These are phyloP conservation scores for Leptographium galeiforme DNA, from an alignment of 2,329 filamentous ascomycete genomes.

Conservation along the genomic window DNA sequence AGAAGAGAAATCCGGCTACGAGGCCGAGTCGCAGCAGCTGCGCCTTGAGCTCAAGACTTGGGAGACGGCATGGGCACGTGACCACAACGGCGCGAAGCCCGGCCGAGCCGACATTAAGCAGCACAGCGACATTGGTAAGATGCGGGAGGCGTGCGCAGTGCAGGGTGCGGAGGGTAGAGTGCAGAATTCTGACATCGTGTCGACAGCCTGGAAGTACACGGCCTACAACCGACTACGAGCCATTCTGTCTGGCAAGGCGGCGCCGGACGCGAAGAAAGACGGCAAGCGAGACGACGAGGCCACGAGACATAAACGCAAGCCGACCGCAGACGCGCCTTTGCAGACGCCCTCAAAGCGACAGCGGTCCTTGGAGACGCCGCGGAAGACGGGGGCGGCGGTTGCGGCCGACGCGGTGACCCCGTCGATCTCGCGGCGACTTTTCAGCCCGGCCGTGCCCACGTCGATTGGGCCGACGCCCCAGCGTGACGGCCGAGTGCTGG, in stretches of 20 bases:
- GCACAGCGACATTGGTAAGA: constrained; percentile 54
- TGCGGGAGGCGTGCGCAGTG: too few species aligned
- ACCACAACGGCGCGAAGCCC: constrained; percentile 55
- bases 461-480: constrained; percentile 69
- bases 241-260: constrained; percentile 38
- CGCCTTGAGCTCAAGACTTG: constrained; percentile 60
- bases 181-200: background rate
- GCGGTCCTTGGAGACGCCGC: constrained; percentile 33
- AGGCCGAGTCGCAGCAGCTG: constrained; percentile 38
- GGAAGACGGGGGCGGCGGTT: constrained; percentile 18
- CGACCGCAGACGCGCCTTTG: constrained; percentile 12
- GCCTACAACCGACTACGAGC: constrained; percentile 56
- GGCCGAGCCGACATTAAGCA: constrained; percentile 63
- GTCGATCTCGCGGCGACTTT: constrained; percentile 42
- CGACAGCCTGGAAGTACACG: constrained; percentile 58
- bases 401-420: constrained; percentile 27
- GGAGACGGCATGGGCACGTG: constrained; percentile 53
- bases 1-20: constrained; percentile 28
- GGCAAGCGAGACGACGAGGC: constrained; percentile 22
- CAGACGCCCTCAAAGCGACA: constrained; percentile 39
- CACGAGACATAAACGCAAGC: constrained; percentile 25
- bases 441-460: constrained; percentile 44
- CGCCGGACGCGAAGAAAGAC: constrained; percentile 16
- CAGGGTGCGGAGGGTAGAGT: background rate
- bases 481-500: constrained; percentile 61